Conservation (phyloP, 192 early-diverging fungal species). For the Thoreauomyces humboldtii region DNA sequence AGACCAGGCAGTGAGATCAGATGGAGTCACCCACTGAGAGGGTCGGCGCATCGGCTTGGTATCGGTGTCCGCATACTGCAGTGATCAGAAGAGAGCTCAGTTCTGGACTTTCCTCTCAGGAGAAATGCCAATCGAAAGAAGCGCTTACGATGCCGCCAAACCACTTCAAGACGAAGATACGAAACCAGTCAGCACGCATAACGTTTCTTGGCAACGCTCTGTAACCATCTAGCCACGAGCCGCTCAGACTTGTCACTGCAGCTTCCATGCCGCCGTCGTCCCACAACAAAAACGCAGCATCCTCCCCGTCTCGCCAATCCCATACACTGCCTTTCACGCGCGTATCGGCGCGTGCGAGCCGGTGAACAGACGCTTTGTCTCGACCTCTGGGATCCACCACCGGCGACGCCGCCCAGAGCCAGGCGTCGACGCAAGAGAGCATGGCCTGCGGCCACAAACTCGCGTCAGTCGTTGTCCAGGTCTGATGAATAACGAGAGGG, state of each 20-base stretch:
- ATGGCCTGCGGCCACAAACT: slow-evolving; percentile 6
- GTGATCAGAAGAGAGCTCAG: no score
- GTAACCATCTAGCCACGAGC: neutral
- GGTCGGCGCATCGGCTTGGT: slow-evolving; percentile 19
- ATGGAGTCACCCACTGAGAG: slow-evolving; percentile 8
- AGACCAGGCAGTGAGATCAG: slow-evolving; percentile 12
- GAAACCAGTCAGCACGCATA: slow-evolving; percentile 18
- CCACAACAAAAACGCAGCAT: slow-evolving; percentile 23
- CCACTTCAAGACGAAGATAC: slow-evolving; percentile 5
- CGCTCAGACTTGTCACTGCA: neutral
- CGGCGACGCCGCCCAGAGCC: slow-evolving; percentile 11
- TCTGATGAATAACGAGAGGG: slow-evolving; percentile 25
- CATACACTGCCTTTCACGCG: neutral
- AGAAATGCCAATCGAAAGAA: neutral
- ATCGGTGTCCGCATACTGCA: slow-evolving; percentile 22
- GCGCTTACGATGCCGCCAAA: slow-evolving; percentile 24
- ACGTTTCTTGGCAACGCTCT: slow-evolving; percentile 4
- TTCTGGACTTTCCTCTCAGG: no score
- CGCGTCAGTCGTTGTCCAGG: slow-evolving; percentile 16
- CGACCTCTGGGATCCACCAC: no score
- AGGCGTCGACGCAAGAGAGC: slow-evolving; percentile 14
- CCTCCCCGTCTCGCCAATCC: neutral
- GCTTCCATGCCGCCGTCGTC: slow-evolving; percentile 20
- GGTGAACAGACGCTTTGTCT: no score
- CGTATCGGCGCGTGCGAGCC: neutral